Evolutionary conservation across 2,329 filamentous ascomycete genomes (phyloP), one percentile per base, ranked within the genome.

Genomic region (Colletotrichum sublineola): DNA sequence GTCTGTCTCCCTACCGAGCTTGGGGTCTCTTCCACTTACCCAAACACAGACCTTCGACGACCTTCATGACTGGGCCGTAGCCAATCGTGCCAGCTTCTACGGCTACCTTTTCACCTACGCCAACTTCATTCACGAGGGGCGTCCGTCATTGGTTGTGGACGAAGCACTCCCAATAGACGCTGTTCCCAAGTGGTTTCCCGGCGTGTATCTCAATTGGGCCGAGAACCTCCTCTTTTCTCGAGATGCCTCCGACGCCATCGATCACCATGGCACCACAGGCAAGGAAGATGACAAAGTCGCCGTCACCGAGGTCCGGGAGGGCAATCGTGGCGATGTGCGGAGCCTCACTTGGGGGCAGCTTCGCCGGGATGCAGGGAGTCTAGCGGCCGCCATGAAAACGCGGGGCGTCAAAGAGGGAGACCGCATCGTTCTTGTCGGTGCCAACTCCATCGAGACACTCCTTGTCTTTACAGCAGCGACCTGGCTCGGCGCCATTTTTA

Each of bases 111-210:
- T 93, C 82, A 83, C 89, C 33, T 86, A 85, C 64, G 83, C 88
- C 73, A 85, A 87, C 60, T 82, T 92, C 68, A 90, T 95, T 74
- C 85, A 94, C 76, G 85, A 87, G 46, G 93, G 93, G 40, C 82
- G 80, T 5, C 90, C 89, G 77, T 82, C 81, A 0, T 81, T 78
- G 12, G 89, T 92, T 1, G 91, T 96, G 3, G 93, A 97, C 78
- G 91, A 94, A 76, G 84, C 84, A 0, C 85, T 88, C 1, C 89
- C 91, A 1, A 94, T 97, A 80, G 91, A 94, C 73, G 84, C 85
- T 20, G 86, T 96, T 6, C 94, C 94, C 0, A 82, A 85, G 52
- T 97, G 94, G 94, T 97, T 96, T 80, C 83, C 89, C 1, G 94
- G 94, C 40, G 86, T 95, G 1, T 82, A 84, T 6, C 80, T 96